phyloP scores from a whole-genome alignment of 495 filamentous ascomycete genomes.

The Baudoinia panamericana region DNA sequence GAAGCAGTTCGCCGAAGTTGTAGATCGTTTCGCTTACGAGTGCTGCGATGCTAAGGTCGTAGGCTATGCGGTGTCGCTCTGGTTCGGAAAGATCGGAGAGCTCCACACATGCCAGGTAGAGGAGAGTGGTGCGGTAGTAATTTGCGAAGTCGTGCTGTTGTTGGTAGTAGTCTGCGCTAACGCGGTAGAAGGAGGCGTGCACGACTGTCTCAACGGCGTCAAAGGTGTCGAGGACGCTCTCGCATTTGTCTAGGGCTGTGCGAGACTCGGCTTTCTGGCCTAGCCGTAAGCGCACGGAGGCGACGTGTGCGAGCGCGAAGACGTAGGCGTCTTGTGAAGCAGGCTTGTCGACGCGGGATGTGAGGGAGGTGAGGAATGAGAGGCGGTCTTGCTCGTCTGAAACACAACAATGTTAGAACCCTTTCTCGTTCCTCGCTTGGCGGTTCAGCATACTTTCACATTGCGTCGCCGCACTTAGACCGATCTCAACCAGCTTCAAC shows the following conservation, averaged over 20 bases:
- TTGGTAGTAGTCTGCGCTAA: slow-evolving; percentile 91
- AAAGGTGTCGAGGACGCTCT: slow-evolving; percentile 77
- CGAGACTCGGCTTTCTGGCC: slow-evolving; percentile 61
- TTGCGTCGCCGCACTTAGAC: slow-evolving; percentile 72
- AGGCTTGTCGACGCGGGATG: slow-evolving; percentile 78
- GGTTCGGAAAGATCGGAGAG: slow-evolving; percentile 52
- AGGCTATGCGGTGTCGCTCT: slow-evolving; percentile 70
- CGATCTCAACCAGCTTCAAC: slow-evolving; percentile 85
- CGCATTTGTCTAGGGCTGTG: slow-evolving; percentile 73
- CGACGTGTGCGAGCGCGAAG: slow-evolving; percentile 82
- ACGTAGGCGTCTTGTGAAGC: slow-evolving; percentile 93
- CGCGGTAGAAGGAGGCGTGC: slow-evolving; percentile 91
- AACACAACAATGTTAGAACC: too few relatives aligned
- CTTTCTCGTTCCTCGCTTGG: too few relatives aligned
- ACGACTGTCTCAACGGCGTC: slow-evolving; percentile 94
- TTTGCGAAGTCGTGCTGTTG: slow-evolving; percentile 80
- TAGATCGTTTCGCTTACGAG: slow-evolving; percentile 90
- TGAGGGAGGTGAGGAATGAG: slow-evolving; percentile 69
- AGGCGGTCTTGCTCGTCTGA: slow-evolving; percentile 79
- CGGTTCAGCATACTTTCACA: slow-evolving; percentile 52
- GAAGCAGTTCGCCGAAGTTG: slow-evolving; percentile 97
- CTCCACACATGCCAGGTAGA: slow-evolving; percentile 95
- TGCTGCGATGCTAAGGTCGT: slow-evolving; percentile 85
- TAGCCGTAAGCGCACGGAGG: slow-evolving; percentile 71
- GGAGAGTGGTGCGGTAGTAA: slow-evolving; percentile 93